These are phyloP conservation scores for Peterozyma xylosa DNA, from an alignment of 805 yeast genomes.

Conservation along the genomic window DNA sequence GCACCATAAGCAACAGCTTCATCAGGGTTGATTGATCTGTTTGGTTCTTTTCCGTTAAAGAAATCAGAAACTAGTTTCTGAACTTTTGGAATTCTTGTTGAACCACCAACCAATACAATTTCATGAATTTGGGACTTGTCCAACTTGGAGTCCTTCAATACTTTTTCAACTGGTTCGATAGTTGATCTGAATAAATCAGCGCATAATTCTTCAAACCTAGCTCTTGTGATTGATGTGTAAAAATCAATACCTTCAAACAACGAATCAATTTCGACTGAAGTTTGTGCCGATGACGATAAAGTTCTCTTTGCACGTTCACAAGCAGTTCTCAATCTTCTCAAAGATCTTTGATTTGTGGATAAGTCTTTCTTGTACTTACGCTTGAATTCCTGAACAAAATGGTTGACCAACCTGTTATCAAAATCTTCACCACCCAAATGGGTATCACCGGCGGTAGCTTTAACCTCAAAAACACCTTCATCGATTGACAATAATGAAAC, in stretches of 20 bases:
- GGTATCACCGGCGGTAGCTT: constrained; percentile 79
- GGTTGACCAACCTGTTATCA: constrained; percentile 75
- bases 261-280: constrained; percentile 92
- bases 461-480: constrained; percentile 74
- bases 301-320: constrained; percentile 99
- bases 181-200: constrained; percentile 92
- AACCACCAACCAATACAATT: constrained; percentile 93
- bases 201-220: constrained; percentile 95
- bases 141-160: constrained; percentile 72
- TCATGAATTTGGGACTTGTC: constrained; percentile 80
- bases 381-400: constrained; percentile 93
- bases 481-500: constrained; percentile 72
- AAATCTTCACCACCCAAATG: constrained; percentile 86
- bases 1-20: constrained; percentile 99
- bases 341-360: constrained; percentile 89
- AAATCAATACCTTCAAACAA: constrained; percentile 92
- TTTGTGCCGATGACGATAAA: constrained; percentile 90
- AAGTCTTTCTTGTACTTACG: constrained; percentile 96
- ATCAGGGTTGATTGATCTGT: constrained; percentile 95
- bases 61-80: constrained; percentile 93
- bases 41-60: constrained; percentile 97
- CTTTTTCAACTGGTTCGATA: constrained; percentile 92
- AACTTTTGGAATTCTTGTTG: constrained; percentile 96
- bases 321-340: constrained; percentile 97
- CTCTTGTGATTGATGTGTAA: constrained; percentile 94